Evolutionary conservation across 306 rosid species (phyloP), one percentile per base, ranked within the genome.

Genomic region (Oemleria cerasiformis): DNA sequence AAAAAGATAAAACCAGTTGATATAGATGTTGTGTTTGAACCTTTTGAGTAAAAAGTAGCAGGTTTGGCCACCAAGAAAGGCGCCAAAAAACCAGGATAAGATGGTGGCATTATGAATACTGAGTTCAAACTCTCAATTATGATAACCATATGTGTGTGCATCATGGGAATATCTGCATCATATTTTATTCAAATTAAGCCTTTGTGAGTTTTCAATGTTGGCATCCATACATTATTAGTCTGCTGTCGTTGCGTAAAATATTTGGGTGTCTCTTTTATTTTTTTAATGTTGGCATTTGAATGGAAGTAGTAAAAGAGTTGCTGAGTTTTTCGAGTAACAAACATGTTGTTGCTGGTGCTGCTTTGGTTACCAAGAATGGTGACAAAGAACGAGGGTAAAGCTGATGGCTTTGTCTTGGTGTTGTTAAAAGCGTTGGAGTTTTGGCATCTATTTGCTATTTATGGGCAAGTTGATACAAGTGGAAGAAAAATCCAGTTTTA

Each of bases 21-120:
- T 20, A 11, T 25, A n/a, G n/a, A 57, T 6, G 14, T 19, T 50
- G 61, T 20, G 11, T 4, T 56, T 14, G 41, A 56, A n/a, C 65
- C 64, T 14, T 55, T 41, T 25, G 2, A 2, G 30, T 1, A 25
- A 25, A 25, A 25, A 25, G 2, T 1, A 25, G 30, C 30, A 25
- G 30, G 30, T 25, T 25, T 25, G 30, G 61, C 23, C 21, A 55
- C 60, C 60, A 6, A 55, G 60, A 55, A 13, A 17, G 44, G 45
- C 47, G 71, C 17, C 44, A 49, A 50, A 43, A 48, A 36, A 25
- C 30, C 30, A 25, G 30, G 30, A 25, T 25, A 1, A 25, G 30
- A 25, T 45, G 49, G 15, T 45, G 71, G 79, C 74, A 19, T 61
- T 74, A 68, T 84, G 66, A 42, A 42, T 8, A 25, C 70, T 74